Evolutionary conservation across 73 alveolate genomes (phyloP).

Genomic region (Effrenium voratum): DNA sequence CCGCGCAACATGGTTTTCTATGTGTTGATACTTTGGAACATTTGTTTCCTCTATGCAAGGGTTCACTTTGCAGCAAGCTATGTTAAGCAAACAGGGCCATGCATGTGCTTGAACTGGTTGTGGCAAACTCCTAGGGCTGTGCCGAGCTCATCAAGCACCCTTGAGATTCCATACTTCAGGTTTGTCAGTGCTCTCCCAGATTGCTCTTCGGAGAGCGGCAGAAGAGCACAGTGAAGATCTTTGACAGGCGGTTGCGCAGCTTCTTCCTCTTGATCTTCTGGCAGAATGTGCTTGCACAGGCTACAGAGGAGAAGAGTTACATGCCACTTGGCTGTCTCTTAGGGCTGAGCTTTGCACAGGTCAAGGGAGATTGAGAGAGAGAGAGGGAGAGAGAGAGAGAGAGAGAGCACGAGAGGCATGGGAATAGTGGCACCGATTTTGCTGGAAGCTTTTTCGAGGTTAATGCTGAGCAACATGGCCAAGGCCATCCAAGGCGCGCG

Average conservation of each 20-base stretch:
- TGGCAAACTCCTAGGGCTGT: too few species aligned
- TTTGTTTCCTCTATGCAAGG: too few species aligned
- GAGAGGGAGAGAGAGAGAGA: background rate
- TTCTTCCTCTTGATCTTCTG: conserved; percentile 46
- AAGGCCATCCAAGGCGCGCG: conserved; percentile 66
- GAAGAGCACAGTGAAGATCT: too few species aligned
- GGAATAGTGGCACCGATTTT: background rate
- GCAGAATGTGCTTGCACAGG: conserved; percentile 50
- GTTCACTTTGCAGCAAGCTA: too few species aligned
- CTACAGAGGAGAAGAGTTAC: conserved; percentile 9
- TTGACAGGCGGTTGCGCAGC: conserved; percentile 71
- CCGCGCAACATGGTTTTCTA: too few species aligned
- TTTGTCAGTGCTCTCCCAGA: too few species aligned
- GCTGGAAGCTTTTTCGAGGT: background rate
- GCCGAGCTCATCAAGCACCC: too few species aligned
- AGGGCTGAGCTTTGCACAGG: background rate
- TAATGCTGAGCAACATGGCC: conserved; percentile 57
- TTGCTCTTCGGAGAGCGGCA: background rate
- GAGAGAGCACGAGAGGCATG: background rate
- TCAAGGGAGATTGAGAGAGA: background rate
- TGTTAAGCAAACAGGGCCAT: too few species aligned
- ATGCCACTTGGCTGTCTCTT: background rate
- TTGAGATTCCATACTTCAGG: too few species aligned
- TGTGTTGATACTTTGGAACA: too few species aligned
- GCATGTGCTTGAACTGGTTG: too few species aligned